Base-by-base conservation (phyloP, 805 yeast genomes). In the Sungouiozyma intestinalis region DNA sequence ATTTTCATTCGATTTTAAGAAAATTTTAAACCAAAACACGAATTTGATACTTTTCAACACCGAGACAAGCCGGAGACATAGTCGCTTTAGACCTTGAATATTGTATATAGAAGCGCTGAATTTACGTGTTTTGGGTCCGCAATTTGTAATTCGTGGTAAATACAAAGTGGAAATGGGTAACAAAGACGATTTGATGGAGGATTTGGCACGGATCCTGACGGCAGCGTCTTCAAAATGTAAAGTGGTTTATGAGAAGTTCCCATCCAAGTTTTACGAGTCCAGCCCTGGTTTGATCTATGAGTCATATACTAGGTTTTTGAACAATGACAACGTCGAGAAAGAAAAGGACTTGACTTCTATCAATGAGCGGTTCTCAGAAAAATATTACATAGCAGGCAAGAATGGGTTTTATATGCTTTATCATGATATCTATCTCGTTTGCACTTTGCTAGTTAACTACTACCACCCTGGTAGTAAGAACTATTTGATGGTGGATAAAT, bases 341-440 rank as follows among this genome's bases (percentile, higher is more conserved):
- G 46, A 54, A 27, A 62, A 60, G 33, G 54, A 52, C 13, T 40
- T 56, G 3, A 69, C 73, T 0, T 68, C 76, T 0, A 65, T 81
- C n/a, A 21, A 51, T 0, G 58, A 64, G 3, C 74, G 73, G 48
- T 64, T 67, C 47, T 58, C 58, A 1, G 48, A 57, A 1, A 54
- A 55, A 1, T 53, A 61, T 15, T 81, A 81, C 52, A 53, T 45
- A 3, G 44, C 58, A 1, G 55, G 49, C 5, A 48, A 49, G n/a
- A 44, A 56, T 8, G 63, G 72, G 1, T 65, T 81, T 5, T 81
- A 79, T 51, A 64, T 65, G 35, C 53, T 83, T 11, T 82, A 68
- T 51, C 90, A 83, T 53, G 94, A 84, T 57, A 54, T 84, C 36
- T 79, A 72, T 45, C 60, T 79, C 15, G 74, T 79, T 0, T 64